Conservation (phyloP, 176 grass and related monocot genomes). For the Raddia guianensis region DNA sequence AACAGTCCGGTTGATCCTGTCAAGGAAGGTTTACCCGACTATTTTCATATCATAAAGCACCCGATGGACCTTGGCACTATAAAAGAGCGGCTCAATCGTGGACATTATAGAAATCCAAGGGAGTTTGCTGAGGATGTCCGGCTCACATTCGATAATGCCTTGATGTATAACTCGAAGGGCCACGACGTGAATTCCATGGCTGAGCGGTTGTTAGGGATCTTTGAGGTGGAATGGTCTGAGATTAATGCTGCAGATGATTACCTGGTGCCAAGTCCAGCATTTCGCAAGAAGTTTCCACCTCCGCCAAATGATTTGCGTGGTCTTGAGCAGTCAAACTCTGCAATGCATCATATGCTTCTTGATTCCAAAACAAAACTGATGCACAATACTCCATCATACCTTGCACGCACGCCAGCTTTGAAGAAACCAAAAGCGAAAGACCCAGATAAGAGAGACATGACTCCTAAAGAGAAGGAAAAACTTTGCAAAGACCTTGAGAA, state of each 20-base stretch:
- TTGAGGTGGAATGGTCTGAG: constrained; percentile 74
- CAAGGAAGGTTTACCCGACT: constrained; percentile 75
- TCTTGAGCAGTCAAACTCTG: constrained; percentile 75
- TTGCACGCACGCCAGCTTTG: constrained; percentile 54
- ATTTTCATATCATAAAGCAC: constrained; percentile 69
- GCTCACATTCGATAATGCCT: constrained; percentile 86
- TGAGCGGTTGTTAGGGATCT: constrained; percentile 64
- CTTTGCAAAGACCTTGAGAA: constrained; percentile 88
- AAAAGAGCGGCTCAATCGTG: constrained; percentile 57
- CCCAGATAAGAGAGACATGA: constrained; percentile 92
- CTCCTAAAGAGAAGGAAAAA: constrained; percentile 82
- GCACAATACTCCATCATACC: constrained; percentile 53
- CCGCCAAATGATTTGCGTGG: constrained; percentile 49
- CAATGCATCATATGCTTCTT: constrained; percentile 35
- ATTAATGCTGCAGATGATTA: constrained; percentile 74
- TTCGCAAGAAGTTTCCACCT: constrained; percentile 63
- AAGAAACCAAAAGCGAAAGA: constrained; percentile 97
- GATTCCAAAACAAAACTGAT: constrained; percentile 54
- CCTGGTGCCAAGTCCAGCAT: constrained; percentile 49
- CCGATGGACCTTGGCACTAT: constrained; percentile 97
- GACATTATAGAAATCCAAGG: constrained; percentile 72
- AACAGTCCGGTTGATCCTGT: constrained; percentile 81
- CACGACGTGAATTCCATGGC: constrained; percentile 95
- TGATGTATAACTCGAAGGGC: constrained; percentile 90
- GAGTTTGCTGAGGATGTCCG: constrained; percentile 88